These are phyloP conservation scores for Coniosporium apollinis DNA, from an alignment of 495 filamentous ascomycete genomes.

Conservation along the genomic window DNA sequence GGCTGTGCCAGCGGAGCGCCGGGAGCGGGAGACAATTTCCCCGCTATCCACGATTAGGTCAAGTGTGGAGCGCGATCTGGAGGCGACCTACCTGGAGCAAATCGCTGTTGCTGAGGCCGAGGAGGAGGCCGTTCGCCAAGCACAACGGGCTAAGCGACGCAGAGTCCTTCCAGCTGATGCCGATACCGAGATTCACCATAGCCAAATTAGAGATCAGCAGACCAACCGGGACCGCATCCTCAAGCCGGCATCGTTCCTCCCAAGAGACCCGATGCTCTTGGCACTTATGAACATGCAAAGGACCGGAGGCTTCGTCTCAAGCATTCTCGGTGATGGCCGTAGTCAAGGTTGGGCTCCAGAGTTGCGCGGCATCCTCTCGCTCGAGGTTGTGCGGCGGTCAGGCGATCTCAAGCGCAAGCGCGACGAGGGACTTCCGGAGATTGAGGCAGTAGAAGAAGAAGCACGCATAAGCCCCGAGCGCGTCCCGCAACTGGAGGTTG, in stretches of 20 bases:
- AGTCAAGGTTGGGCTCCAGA: slow-evolving; percentile 78
- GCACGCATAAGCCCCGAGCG: slow-evolving; percentile 8
- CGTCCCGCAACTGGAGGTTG: slow-evolving; percentile 20
- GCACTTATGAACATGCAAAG: slow-evolving; percentile 82
- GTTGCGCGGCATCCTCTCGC: slow-evolving; percentile 64
- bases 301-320: slow-evolving; percentile 71
- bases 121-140: slow-evolving; percentile 32
- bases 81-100: slow-evolving; percentile 29
- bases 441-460: slow-evolving; percentile 55
- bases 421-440: slow-evolving; percentile 69
- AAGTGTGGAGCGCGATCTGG: slow-evolving; percentile 38
- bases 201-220: slow-evolving; percentile 61
- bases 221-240: slow-evolving; percentile 64
- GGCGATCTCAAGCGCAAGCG: slow-evolving; percentile 88
- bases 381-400: slow-evolving; percentile 58
- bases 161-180: slow-evolving; percentile 56
- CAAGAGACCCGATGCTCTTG: slow-evolving; percentile 69
- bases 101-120: slow-evolving; percentile 30
- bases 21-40: slow-evolving; percentile 43
- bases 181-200: slow-evolving; percentile 39
- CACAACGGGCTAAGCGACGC: slow-evolving; percentile 57
- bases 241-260: slow-evolving; percentile 59
- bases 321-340: slow-evolving; percentile 59
- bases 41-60: slow-evolving; percentile 44
- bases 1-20: slow-evolving; percentile 26